Evolutionary conservation across 1,139 yeast species (phyloP).

Genomic region (Yamadazyma triangularis): DNA sequence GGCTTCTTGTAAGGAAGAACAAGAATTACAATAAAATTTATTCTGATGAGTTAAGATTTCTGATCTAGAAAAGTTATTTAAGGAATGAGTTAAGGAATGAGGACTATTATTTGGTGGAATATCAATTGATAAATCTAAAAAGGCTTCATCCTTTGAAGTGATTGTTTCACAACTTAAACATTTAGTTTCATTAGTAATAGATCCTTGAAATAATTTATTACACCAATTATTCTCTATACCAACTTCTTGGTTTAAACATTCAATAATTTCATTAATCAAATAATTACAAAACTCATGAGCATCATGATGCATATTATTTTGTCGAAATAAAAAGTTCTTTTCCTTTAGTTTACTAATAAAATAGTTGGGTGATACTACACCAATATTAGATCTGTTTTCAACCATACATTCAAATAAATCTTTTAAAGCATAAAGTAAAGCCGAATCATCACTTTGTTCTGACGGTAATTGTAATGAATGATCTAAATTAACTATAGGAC

Average conservation of each 20-base stretch:
- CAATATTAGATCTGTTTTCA: constrained; percentile 65
- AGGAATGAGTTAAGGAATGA: constrained; percentile 60
- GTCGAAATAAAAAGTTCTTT: constrained; percentile 80
- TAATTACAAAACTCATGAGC: constrained; percentile 95
- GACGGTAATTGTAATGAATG: constrained; percentile 45
- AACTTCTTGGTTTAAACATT: constrained; percentile 47
- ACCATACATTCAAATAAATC: constrained; percentile 83
- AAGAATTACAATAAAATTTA: constrained; percentile 88
- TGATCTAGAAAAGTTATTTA: constrained; percentile 76
- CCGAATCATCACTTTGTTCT: constrained; percentile 45
- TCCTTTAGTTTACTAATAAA: constrained; percentile 72
- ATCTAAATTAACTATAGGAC: constrained; percentile 83
- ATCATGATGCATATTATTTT: constrained; percentile 91
- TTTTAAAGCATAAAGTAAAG: constrained; percentile 68
- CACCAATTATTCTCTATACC: constrained; percentile 47
- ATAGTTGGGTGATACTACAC: constrained; percentile 79
- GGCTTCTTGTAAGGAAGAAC: constrained; percentile 92
- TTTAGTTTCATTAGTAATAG: constrained; percentile 79
- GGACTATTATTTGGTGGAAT: constrained; percentile 69
- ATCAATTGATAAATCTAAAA: constrained; percentile 83
- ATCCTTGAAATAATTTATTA: constrained; percentile 77
- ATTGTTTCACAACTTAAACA: constrained; percentile 89
- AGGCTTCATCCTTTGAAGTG: constrained; percentile 79
- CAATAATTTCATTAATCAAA: constrained; percentile 76
- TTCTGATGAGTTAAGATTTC: constrained; percentile 85